Base-by-base conservation (phyloP, 2,329 filamentous ascomycete genomes). In the Colletotrichum higginsianum region DNA sequence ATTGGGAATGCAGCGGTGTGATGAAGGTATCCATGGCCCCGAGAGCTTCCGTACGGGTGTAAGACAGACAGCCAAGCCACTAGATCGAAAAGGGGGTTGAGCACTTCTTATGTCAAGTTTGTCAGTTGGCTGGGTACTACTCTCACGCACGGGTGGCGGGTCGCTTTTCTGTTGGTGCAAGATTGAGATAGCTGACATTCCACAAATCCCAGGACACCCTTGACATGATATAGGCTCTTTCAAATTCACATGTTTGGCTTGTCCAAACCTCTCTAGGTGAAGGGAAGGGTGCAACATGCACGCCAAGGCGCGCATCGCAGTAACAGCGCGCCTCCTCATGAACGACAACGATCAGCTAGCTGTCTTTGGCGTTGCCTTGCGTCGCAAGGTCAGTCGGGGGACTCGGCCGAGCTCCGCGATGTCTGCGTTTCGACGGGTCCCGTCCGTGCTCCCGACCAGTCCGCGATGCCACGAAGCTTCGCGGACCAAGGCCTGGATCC, bases 331-430 rank as follows among this genome's bases (percentile, higher is more conserved):
- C 8, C 12, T 16, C 18, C 6, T 18, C 1, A 42, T 5, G 38
- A 23, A 16, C 23, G 21, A 0, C 12, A 16, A 5, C 52, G 21
- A 49, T 8, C 18, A 47, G 11, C 44, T 11, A 16, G 58, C n/a
- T 35, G 18, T 3, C 12, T 35, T 38, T 49, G 26, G 4, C 11
- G n/a, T 42, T 18, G 47, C n/a, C n/a, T 52, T 12, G 21, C 15
- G 30, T 21, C 8, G 16, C 35, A 16, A n/a, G 15, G 9, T 35
- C 30, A 38, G 7, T 23, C 11, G 35, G 30, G 30, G n/a, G 7
- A 58, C 23, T 61, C 60, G 60, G 47, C 46, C 35, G n/a, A 11
- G 13, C 6, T 50, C 47, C 60, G 60, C 47, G 60, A 62, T 52
- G 15, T 9, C 60, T 35, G 35, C 18, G 21, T 7, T 2, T 21